These are phyloP conservation scores for Phialophora macrospora DNA, from an alignment of 2,329 filamentous ascomycete species.

Conservation along the genomic window DNA sequence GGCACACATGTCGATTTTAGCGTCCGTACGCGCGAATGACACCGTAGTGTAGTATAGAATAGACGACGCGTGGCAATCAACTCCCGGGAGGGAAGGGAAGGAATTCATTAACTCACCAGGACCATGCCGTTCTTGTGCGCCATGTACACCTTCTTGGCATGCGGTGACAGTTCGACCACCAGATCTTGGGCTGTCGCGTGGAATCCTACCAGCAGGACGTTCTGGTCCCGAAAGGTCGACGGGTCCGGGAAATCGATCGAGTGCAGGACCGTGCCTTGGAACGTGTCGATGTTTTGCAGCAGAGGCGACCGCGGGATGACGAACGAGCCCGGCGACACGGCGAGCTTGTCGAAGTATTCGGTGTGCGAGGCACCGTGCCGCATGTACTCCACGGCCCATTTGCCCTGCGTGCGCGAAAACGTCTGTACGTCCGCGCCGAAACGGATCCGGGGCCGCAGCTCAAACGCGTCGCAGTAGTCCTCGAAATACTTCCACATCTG, in stretches of 20 bases:
- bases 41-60: not conserved
- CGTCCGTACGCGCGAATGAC: not conserved
- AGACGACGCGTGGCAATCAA: not conserved
- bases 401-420: slow-evolving; percentile 42
- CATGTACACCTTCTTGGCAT: slow-evolving; percentile 36
- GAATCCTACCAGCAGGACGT: slow-evolving; percentile 39
- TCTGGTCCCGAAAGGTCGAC: slow-evolving; percentile 22
- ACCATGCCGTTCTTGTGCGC: slow-evolving; percentile 38
- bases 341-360: slow-evolving; percentile 48
- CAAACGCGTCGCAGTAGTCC: slow-evolving; percentile 49
- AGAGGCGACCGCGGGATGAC: slow-evolving; percentile 46
- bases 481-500: slow-evolving; percentile 50
- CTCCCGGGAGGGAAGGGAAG: not conserved
- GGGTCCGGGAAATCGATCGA: slow-evolving; percentile 42
- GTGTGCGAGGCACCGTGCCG: slow-evolving; percentile 37
- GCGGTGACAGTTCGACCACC: slow-evolving; percentile 29
- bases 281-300: slow-evolving; percentile 46
- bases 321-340: slow-evolving; percentile 46
- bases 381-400: slow-evolving; percentile 45
- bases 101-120: slow-evolving; percentile 44
- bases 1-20: not conserved
- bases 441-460: slow-evolving; percentile 45
- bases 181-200: slow-evolving; percentile 39
- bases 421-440: slow-evolving; percentile 44
- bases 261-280: slow-evolving; percentile 50